Evolutionary conservation across 1,284 basidiomycete species (phyloP), one percentile per base, ranked within the genome.

Genomic region (Uromyces viciae-fabae): DNA sequence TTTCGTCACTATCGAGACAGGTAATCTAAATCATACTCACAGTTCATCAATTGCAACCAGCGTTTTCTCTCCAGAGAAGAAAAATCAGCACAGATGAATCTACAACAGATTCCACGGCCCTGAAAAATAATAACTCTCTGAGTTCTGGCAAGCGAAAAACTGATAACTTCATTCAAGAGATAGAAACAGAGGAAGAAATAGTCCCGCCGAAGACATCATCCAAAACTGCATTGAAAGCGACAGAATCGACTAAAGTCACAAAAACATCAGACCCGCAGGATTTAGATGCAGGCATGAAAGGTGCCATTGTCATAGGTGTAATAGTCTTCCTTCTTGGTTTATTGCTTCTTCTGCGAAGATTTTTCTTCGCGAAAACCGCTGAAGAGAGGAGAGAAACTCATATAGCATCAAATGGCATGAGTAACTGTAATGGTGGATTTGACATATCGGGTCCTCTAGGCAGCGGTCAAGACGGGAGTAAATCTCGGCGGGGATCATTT

Each of bases 391-490:
- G n/a, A 25, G 38, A 15, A 42, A 8, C 8, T 2, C 25, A 25
- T 2, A 43, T 7, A 28, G 40, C 3, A 46, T 36, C 38, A 11
- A n/a, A 25, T 46, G 36, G 1, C 22, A 28, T 1, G 33, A 2
- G 22, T 28, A 19, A 17, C 42, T 69, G 31, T 31, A 5, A 3
- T 28, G 66, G 66, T n/a, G 66, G 38, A 15, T 7, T 17, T 28
- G 28, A 46, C n/a, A 69, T 69, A 46, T n/a, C 66, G 19, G 66
- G 40, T 4, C 66, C 66, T 15, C 17, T 69, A n/a, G 66, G 66
- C 5, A 28, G 33, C n/a, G 28, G 42, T 28, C 3, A 68, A 69
- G 38, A 43, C 42, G 42, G n/a, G 19, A 46, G 15, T n/a, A 5
- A 3, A 69, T 9, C 22, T 17, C 66, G 49, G 31, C n/a, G n/a